These are phyloP conservation scores for Boeremia lycopersici DNA, from an alignment of 2,329 filamentous ascomycete genomes.

Conservation along the genomic window DNA sequence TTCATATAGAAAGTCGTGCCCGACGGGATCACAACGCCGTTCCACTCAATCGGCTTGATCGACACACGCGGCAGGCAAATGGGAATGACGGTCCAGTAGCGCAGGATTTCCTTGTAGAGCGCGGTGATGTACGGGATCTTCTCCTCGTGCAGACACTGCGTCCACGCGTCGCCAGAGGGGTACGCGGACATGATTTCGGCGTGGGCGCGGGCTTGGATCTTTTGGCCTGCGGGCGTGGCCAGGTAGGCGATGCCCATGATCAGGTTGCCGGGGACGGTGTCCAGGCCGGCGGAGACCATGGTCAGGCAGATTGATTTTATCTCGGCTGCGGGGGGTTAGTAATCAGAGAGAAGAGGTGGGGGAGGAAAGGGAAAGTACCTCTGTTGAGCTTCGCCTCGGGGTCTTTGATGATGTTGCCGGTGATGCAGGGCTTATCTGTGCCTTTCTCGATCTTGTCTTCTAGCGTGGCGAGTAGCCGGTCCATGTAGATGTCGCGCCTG, in stretches of 20 bases:
- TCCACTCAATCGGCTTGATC: conserved; percentile 74
- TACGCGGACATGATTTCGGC: conserved; percentile 73
- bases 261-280: conserved; percentile 79
- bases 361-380: conserved; percentile 49
- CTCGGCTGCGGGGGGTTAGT: conserved; percentile 60
- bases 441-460: conserved; percentile 67
- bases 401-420: conserved; percentile 72
- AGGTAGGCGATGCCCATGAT: conserved; percentile 82
- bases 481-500: conserved; percentile 71
- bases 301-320: conserved; percentile 81
- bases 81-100: conserved; percentile 80
- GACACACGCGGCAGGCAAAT: conserved; percentile 76
- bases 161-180: conserved; percentile 77
- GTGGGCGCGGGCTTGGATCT: conserved; percentile 72
- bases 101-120: conserved; percentile 76
- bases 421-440: conserved; percentile 71
- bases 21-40: conserved; percentile 70
- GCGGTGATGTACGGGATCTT: conserved; percentile 79
- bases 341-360: neutral
- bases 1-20: conserved; percentile 82
- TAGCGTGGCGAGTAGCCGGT: conserved; percentile 63
- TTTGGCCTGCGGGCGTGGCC: conserved; percentile 68
- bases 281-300: conserved; percentile 80
- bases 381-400: conserved; percentile 72
- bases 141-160: conserved; percentile 72